A percentile compares a stretch with the other conserved stretches of the same genome.
Conservation (phyloP, 1,284 basidiomycete species). For the Abortiporus biennis region DNA sequence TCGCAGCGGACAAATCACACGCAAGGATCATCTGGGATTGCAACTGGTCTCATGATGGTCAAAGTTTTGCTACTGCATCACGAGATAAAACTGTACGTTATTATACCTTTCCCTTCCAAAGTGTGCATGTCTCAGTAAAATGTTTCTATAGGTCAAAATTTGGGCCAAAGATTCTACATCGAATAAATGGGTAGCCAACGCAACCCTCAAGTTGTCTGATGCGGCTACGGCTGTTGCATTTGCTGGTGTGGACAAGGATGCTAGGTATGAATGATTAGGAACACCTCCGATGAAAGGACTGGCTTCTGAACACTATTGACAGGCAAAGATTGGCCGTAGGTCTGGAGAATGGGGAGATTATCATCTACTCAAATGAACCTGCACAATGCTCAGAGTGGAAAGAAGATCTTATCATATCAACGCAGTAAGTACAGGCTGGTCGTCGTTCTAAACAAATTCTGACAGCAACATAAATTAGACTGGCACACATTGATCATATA, state of each 20-base stretch:
- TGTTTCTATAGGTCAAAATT: constrained; percentile 57
- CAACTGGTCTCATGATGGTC: constrained; percentile 70
- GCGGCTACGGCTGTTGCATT: constrained; percentile 73
- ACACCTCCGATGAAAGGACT: no score
- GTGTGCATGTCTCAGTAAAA: not conserved
- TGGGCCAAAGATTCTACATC: constrained; percentile 40
- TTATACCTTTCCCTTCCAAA: not conserved
- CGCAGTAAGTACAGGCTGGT: no score
- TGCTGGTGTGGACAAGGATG: constrained; percentile 29
- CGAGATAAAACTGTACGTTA: constrained; percentile 85
- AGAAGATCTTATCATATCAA: constrained; percentile 31
- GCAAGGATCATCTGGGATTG: constrained; percentile 95
- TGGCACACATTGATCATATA: constrained; percentile 64
- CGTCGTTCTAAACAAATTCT: no score
- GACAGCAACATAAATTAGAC: no score
- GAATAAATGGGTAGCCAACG: constrained; percentile 42
- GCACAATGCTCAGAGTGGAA: constrained; percentile 55
- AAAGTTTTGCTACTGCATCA: constrained; percentile 88
- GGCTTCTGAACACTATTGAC: constrained; percentile 4
- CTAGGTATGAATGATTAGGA: constrained; percentile 35
- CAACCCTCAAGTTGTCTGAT: constrained; percentile 54
- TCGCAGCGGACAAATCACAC: constrained; percentile 79
- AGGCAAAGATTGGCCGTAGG: constrained; percentile 65
- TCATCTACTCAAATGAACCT: constrained; percentile 38
- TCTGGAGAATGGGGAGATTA: constrained; percentile 63